A percentile compares a stretch with the other conserved stretches of the same genome.
Conservation (phyloP, 352 stramenopile species). For the Globisporangium okanoganense region DNA sequence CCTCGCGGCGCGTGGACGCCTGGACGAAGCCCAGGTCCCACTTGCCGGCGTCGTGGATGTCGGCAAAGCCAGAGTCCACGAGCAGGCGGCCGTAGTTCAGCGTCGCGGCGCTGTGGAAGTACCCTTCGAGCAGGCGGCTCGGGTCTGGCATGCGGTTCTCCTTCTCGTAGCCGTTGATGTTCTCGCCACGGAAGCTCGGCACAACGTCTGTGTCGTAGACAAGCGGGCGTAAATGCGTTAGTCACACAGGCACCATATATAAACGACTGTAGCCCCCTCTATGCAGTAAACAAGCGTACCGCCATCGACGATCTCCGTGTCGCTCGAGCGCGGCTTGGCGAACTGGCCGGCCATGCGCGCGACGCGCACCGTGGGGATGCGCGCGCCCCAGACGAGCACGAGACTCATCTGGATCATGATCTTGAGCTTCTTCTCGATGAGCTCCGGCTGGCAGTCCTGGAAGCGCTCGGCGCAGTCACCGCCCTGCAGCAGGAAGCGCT, state of each 20-base stretch:
- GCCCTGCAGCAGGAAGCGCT: slow-evolving; percentile 98
- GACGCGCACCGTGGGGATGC: slow-evolving; percentile 96
- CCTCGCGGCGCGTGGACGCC: slow-evolving; percentile 89
- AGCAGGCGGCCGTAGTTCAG: slow-evolving; percentile 97
- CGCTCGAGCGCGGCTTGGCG: slow-evolving; percentile 95
- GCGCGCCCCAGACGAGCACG: slow-evolving; percentile 95
- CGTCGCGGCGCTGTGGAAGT: slow-evolving; percentile 97
- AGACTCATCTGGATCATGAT: slow-evolving; percentile 98
- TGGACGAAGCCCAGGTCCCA: slow-evolving; percentile 99
- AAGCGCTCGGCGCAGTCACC: slow-evolving; percentile 98
- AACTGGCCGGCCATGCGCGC: slow-evolving; percentile 98
- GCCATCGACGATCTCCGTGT: slow-evolving; percentile 93
- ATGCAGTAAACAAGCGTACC: slow-evolving; percentile 19
- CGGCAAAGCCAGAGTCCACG: slow-evolving; percentile 93
- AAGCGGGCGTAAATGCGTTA: not conserved
- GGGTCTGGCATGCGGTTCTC: slow-evolving; percentile 93
- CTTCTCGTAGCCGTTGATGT: slow-evolving; percentile 95
- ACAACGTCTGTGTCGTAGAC: slow-evolving; percentile 68
- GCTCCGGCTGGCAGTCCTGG: slow-evolving; percentile 83
- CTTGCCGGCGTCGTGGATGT: slow-evolving; percentile 95
- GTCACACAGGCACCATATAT: not conserved
- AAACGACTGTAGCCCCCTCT: not conserved
- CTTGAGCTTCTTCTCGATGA: slow-evolving; percentile 91
- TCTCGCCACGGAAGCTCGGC: slow-evolving; percentile 97
- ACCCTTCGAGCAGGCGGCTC: slow-evolving; percentile 93